Percentiles rank a stretch among this genome's conserved stretches.
phyloP scores from a whole-genome alignment of 495 filamentous ascomycete species.

The Podospora conica region DNA sequence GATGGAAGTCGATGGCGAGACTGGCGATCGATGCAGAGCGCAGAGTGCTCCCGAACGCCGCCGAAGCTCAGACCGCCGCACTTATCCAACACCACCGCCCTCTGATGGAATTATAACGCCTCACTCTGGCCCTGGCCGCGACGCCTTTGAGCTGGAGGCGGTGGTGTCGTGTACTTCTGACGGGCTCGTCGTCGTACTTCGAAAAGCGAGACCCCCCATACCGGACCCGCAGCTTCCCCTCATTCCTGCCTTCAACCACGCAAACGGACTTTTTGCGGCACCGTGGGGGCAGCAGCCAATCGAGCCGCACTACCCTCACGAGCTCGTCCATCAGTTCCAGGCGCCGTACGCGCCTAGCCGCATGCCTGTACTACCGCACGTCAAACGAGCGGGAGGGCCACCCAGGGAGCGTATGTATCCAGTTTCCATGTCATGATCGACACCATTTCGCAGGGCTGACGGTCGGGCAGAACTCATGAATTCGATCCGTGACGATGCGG shows the following conservation, averaged over 20 bases:
- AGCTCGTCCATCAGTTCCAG: slow-evolving; percentile 37
- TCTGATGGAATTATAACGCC: background rate
- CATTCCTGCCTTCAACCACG: slow-evolving; percentile 41
- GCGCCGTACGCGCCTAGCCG: slow-evolving; percentile 37
- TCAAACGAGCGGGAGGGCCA: slow-evolving; percentile 45
- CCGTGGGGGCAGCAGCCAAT: slow-evolving; percentile 66
- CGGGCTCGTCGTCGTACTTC: slow-evolving; percentile 77
- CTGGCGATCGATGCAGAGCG: background rate
- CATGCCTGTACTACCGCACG: slow-evolving; percentile 40
- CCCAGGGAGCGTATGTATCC: slow-evolving; percentile 37
- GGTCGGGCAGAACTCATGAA: slow-evolving; percentile 54
- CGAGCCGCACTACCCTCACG: slow-evolving; percentile 36
- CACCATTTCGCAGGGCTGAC: background rate
- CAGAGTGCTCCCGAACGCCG: background rate
- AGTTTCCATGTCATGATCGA: background rate
- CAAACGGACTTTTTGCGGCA: slow-evolving; percentile 69
- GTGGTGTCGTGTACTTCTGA: slow-evolving; percentile 89
- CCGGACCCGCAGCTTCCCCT: slow-evolving; percentile 48
- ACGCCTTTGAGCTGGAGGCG: slow-evolving; percentile 65
- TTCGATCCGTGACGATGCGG: slow-evolving; percentile 74
- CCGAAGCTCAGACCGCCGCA: background rate
- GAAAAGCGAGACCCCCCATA: slow-evolving; percentile 65
- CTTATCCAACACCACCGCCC: slow-evolving; percentile 6
- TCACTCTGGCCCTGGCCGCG: background rate
- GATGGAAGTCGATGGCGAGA: slow-evolving; percentile 34